Evolutionary conservation across 208 protist genomes (phyloP), one percentile per base, ranked within the genome.

Genomic region (Acanthamoeba rhysodes): DNA sequence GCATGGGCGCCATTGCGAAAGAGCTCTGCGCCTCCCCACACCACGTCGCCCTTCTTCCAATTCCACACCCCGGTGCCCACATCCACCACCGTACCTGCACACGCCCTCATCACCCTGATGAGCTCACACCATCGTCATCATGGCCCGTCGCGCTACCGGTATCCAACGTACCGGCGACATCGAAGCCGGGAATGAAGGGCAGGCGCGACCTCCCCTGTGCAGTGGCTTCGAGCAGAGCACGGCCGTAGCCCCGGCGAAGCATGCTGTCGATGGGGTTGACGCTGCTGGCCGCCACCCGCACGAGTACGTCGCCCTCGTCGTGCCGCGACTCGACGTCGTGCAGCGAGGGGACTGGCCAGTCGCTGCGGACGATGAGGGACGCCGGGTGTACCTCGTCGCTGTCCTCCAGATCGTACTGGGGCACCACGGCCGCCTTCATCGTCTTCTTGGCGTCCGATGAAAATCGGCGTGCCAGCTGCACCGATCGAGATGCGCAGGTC

Each of bases 261-360:
- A 88, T 88, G 80, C 20, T 48, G 87, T 93, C 87, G 62, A 93
- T 93, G 32, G 87, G 87, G 48, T 93, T 93, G 55, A 93, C 87
- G 62, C 64, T 78, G 37, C 64, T 93, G 14, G 87, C 87, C 6
- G 34, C 87, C 41, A 93, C 87, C 27, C 34, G 24, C 32, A 93
- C 87, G 34, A 93, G 18, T 5, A 93, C 87, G 66, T 93, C 87
- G 66, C 87, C 80, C 53, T 88, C 80, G 53, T 88, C 80, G 80
- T 88, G 80, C n/a, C 80, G 48, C 16, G 80, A 8, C 12, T 88
- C 50, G 50, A 88, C 80, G 50, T 64, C 50, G 29, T 41, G 80
- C 4, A 88, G 80, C 9, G 80, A 66, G 16, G 80, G 80, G 53
- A 88, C 53, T 20, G 80, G 50, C 80, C 80, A 88, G 80, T 88